A percentile compares a stretch with the other conserved stretches of the same genome.
phyloP scores from a whole-genome alignment of 176 grass and related monocot species.

The Stipa capillata region DNA sequence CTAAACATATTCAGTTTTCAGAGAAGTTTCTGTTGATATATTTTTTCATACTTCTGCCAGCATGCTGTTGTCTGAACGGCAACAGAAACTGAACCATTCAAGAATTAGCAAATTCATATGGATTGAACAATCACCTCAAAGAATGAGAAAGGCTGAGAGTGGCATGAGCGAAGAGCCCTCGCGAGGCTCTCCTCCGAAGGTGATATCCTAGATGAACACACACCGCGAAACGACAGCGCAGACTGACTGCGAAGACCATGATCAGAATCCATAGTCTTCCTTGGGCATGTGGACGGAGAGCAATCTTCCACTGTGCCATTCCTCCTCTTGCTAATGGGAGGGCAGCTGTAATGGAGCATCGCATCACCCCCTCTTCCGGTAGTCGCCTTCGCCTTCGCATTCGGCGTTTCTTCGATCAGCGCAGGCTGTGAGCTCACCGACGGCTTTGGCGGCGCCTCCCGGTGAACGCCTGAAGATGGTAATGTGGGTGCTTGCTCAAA shows the following conservation, averaged over 20 bases:
- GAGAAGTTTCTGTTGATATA: not conserved
- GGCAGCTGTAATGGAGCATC: slow-evolving; percentile 21
- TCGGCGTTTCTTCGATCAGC: slow-evolving; percentile 19
- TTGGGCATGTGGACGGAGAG: slow-evolving; percentile 43
- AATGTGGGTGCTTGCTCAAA: slow-evolving; percentile 44
- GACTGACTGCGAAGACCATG: slow-evolving; percentile 35
- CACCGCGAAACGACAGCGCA: slow-evolving; percentile 53
- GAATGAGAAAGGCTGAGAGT: slow-evolving; percentile 82
- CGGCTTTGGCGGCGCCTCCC: not conserved
- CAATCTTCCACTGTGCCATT: slow-evolving; percentile 22
- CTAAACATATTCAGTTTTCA: not conserved
- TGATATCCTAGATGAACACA: slow-evolving; percentile 71
- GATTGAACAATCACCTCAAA: slow-evolving; percentile 30
- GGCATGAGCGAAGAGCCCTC: slow-evolving; percentile 62
- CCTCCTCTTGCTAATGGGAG: slow-evolving; percentile 18
- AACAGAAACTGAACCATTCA: not conserved
- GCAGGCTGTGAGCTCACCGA: slow-evolving; percentile 18
- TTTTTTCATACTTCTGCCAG: not conserved
- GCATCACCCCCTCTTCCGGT: slow-evolving; percentile 17
- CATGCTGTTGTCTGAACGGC: not conserved
- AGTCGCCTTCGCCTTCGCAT: slow-evolving; percentile 5
- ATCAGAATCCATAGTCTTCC: slow-evolving; percentile 27
- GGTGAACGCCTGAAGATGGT: slow-evolving; percentile 5
- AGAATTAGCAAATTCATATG: not conserved
- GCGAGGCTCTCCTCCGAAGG: slow-evolving; percentile 64